phyloP scores from a whole-genome alignment of 169 alveolate genomes.

The Perkinsus marinus region DNA sequence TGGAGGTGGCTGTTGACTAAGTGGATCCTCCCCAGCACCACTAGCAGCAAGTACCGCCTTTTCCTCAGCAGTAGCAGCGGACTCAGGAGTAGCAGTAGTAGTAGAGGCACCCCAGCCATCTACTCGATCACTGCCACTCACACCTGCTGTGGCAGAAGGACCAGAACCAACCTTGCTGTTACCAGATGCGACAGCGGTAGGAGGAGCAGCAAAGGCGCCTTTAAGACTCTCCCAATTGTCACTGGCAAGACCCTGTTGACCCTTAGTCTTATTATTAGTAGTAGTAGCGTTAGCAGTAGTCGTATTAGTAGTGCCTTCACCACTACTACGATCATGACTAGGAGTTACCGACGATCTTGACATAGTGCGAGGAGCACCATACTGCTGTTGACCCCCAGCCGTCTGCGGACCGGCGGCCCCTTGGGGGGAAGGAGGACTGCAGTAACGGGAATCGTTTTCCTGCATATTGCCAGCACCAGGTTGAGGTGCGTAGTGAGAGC shows the following conservation, averaged over 20 bases:
- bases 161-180: neutral
- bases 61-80: neutral
- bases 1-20: neutral
- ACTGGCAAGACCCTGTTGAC: neutral
- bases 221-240: neutral
- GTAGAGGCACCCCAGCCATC: neutral
- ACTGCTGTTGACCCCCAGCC: neutral
- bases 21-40: neutral
- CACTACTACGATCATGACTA: neutral
- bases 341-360: neutral
- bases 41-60: neutral
- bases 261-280: neutral
- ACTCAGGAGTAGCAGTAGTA: neutral
- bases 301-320: neutral
- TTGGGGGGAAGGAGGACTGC: neutral
- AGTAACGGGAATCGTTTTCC: neutral
- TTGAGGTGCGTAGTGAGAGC: neutral
- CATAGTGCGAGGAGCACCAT: neutral
- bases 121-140: neutral
- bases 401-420: neutral
- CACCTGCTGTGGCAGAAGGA: neutral
- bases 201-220: neutral
- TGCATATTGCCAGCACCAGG: neutral
- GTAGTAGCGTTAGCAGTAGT: neutral
- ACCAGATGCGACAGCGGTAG: no score